phyloP scores from a whole-genome alignment of 257 asterid genomes.

The Ophiorrhiza pumila region DNA sequence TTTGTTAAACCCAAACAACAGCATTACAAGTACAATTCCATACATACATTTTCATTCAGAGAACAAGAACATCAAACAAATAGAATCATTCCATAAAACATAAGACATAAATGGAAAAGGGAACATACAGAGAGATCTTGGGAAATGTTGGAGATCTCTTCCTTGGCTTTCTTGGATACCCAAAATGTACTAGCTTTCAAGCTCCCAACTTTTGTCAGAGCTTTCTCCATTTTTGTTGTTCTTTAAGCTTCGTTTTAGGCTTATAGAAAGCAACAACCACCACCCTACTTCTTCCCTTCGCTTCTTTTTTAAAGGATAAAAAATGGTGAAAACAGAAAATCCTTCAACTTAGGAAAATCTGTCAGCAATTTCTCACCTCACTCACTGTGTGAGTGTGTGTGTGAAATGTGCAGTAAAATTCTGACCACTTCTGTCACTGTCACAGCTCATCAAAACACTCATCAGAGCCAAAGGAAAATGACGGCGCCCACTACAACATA shows the following conservation, averaged over 20 bases:
- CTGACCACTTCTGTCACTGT: conserved; percentile 9
- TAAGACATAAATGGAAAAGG: neutral
- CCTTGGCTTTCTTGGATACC: conserved; percentile 92
- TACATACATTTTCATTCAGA: neutral
- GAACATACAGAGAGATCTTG: conserved; percentile 72
- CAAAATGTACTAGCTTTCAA: conserved; percentile 77
- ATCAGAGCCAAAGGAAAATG: conserved; percentile 27
- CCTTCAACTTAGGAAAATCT: too few species aligned
- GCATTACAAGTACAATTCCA: neutral
- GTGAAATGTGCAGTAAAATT: neutral
- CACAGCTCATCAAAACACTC: conserved; percentile 39
- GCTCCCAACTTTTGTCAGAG: conserved; percentile 78
- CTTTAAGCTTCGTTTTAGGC: neutral
- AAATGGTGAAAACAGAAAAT: neutral
- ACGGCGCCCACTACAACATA: conserved; percentile 36
- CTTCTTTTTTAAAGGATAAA: neutral
- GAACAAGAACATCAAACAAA: neutral
- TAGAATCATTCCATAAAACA: neutral
- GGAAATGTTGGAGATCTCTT: conserved; percentile 86
- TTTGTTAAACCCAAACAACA: neutral
- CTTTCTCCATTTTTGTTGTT: conserved; percentile 63
- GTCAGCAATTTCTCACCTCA: too few species aligned
- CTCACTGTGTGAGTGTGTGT: neutral
- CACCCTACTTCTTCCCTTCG: neutral
- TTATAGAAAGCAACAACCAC: neutral